Evolutionary conservation across 2,329 filamentous ascomycete genomes (phyloP), one percentile per base, ranked within the genome.

Genomic region (Trichophyton schoenleinii): DNA sequence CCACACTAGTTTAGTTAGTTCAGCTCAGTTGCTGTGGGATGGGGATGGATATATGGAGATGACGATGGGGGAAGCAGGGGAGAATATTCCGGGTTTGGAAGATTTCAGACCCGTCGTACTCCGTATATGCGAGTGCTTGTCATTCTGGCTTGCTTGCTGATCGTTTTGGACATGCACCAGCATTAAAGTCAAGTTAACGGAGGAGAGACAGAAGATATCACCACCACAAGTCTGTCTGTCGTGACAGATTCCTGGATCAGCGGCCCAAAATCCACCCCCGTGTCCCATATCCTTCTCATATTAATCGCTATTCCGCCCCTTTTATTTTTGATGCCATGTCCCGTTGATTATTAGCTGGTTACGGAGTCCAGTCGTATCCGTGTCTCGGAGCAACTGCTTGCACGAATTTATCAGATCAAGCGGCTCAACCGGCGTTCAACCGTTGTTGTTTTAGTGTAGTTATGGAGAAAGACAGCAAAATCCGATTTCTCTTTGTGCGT

Each of bases 71-170:
- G 28, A 15, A 55, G 28, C 52, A 55, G 31, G 31, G 31, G 52
- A 36, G 52, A 55, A 55, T 38, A 11, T 55, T 55, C 52, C 52
- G 52, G 34, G 52, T 36, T 28, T 44, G 41, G 7, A 55, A 55
- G 28, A 55, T 36, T 55, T 36, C 46, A 55, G 28, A 15, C 52
- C 25, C 8, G 52, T 55, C 52, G 52, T 44, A 44, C 41, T 44
- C 41, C 41, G 41, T 55, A 55, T 55, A 55, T 55, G 52, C 52
- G 52, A 55, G 52, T 55, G 52, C 20, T 55, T 31, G 52, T 18
- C 52, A 2, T 36, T 31, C 52, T 2, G 25, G 22, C n/a, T 20
- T 28, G n/a, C 28, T 36, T 20, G 52, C 25, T 36, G 52, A 38
- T 55, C 48, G 48, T 28, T 34, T 38, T 38, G 11, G 34, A 38